These are phyloP conservation scores for Calycina marina DNA, from an alignment of 2,329 filamentous ascomycete genomes.

Conservation along the genomic window DNA sequence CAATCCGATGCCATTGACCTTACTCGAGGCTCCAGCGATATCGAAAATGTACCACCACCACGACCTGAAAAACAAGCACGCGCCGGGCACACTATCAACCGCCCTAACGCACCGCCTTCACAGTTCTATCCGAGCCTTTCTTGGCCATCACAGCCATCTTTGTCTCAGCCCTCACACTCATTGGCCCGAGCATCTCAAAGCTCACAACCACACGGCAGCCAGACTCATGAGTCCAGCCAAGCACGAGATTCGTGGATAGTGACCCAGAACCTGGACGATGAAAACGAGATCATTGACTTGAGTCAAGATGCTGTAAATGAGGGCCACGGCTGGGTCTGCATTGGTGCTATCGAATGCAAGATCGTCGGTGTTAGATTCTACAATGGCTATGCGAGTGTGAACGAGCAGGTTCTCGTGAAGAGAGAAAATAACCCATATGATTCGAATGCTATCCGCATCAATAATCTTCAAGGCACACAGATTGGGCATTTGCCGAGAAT, in stretches of 20 bases:
- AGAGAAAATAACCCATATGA: constrained; percentile 59
- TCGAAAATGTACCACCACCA: constrained; percentile 11
- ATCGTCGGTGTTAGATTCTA: constrained; percentile 44
- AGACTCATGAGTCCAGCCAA: constrained; percentile 12
- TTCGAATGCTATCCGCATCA: constrained; percentile 60
- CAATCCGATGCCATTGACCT: constrained; percentile 27
- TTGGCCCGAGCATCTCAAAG: constrained; percentile 1
- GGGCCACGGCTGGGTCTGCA: constrained; percentile 16
- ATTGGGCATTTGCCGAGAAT: constrained; percentile 64
- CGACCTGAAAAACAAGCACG: constrained; percentile 21
- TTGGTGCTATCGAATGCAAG: constrained; percentile 27
- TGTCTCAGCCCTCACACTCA: no score
- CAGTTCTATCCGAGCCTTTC: no score
- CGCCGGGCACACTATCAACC: constrained; percentile 1
- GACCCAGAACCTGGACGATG: constrained; percentile 7
- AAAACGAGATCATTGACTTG: constrained; percentile 18
- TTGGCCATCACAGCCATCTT: no score
- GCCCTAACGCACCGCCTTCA: not conserved
- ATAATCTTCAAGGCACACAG: constrained; percentile 60
- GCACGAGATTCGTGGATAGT: constrained; percentile 11
- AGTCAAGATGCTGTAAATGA: constrained; percentile 21
- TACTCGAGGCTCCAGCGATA: constrained; percentile 21
- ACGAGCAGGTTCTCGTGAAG: constrained; percentile 46
- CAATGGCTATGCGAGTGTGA: constrained; percentile 41
- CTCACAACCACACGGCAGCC: constrained; percentile 11